phyloP scores from a whole-genome alignment of 2,329 filamentous ascomycete genomes.

The Aspergillus sojae region DNA sequence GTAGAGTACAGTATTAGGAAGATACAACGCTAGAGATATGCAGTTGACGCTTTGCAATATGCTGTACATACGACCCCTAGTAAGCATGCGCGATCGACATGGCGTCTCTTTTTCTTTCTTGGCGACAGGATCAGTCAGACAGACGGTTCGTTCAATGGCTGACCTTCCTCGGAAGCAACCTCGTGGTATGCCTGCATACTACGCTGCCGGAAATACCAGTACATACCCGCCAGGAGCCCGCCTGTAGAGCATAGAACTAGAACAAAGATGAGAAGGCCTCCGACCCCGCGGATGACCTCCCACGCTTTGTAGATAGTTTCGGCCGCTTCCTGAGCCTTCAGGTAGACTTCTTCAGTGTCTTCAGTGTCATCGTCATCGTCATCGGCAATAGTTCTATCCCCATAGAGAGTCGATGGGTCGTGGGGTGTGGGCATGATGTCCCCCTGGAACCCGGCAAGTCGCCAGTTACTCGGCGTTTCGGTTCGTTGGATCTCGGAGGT shows the following conservation, averaged over 20 bases:
- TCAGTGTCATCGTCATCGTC: slow-evolving; percentile 12
- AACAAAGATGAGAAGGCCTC: slow-evolving; percentile 33
- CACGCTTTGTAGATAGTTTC: slow-evolving; percentile 33
- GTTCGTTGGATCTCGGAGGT: slow-evolving; percentile 30
- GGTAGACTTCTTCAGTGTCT: slow-evolving; percentile 6
- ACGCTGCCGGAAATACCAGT: slow-evolving; percentile 24
- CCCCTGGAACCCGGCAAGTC: slow-evolving; percentile 33
- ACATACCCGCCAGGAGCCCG: slow-evolving; percentile 27
- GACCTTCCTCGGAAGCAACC: slow-evolving; percentile 33
- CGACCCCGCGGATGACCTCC: slow-evolving; percentile 33
- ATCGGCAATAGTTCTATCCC: slow-evolving; percentile 18
- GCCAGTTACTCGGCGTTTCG: slow-evolving; percentile 31
- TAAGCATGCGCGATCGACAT: background rate
- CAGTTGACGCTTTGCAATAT: background rate
- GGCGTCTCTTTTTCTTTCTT: background rate
- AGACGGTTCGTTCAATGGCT: slow-evolving; percentile 22
- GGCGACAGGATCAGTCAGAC: background rate
- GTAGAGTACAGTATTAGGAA: slow-evolving; percentile 3
- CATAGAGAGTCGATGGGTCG: slow-evolving; percentile 29
- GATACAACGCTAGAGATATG: slow-evolving; percentile 7
- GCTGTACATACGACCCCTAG: background rate
- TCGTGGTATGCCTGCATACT: slow-evolving; percentile 31
- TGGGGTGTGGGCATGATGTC: slow-evolving; percentile 26
- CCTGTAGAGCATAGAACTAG: slow-evolving; percentile 26
- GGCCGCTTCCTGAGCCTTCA: slow-evolving; percentile 28